Evolutionary conservation across 2,329 filamentous ascomycete genomes (phyloP), one percentile per base, ranked within the genome.

Genomic region (Ciborinia camelliae): DNA sequence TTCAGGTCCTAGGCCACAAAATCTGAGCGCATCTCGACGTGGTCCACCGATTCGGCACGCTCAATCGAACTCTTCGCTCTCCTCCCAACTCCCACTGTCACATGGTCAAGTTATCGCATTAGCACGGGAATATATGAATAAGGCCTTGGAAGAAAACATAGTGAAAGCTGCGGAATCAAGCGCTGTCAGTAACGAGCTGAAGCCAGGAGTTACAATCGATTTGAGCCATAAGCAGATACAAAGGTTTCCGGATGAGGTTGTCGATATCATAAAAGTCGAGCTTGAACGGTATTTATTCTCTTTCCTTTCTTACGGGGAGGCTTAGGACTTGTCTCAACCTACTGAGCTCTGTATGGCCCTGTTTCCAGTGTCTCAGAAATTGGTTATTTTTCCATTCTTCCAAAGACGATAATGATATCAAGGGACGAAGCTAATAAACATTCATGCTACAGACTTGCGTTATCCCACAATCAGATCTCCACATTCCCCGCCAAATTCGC

Each of bases 381-480:
- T 14, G 26, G n/a, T 58, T 20, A 35, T 57, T 41, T 30, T 23
- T 30, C n/a, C 30, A 52, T 35, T 52, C 12, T 37, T 39, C 23
- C 12, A 26, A 45, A 35, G 20, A 12, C 3, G 23, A 28, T 48
- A 12, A 28, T 48, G 23, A 28, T 48, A 15, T 28, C 6, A n/a
- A 8, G 20, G 10, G 37, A 41, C 39, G 35, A 63, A 68, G 68
- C 73, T 75, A 66, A 75, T 64, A 64, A 54, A 48, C n/a, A 43
- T 63, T 67, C 65, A 60, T 69, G 63, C 55, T 53, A 48, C 63
- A 92, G 90, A 71, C 84, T 94, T 62, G 90, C 90, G 58, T 80
- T 94, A 69, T 92, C 90, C n/a, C 90, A 93, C 78, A 93, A 93
- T 76, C 86, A 86, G 70, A 81, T 92, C 65, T 82, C 85, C 39